phyloP scores from a whole-genome alignment of 495 filamentous ascomycete species.

The Neurospora sp. region DNA sequence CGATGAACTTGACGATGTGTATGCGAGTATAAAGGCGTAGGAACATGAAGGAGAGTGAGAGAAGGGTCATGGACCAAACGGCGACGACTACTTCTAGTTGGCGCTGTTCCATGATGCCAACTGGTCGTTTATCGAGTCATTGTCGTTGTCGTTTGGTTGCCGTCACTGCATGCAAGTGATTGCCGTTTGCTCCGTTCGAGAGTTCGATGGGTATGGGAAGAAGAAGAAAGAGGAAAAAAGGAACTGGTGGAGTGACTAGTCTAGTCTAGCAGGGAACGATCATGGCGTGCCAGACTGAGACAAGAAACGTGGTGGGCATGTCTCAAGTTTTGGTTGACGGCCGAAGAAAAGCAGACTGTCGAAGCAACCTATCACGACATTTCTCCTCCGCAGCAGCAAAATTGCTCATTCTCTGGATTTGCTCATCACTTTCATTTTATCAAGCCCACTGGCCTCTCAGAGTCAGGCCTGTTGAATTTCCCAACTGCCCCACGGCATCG shows the following conservation, averaged over 20 bases:
- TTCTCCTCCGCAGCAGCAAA: neutral
- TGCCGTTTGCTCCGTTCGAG: neutral
- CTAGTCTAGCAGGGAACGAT: neutral
- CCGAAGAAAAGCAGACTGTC: neutral
- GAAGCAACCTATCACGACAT: neutral
- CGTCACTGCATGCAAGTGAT: neutral
- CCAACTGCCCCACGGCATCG: neutral
- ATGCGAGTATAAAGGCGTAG: slow-evolving; percentile 30
- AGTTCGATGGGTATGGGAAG: neutral
- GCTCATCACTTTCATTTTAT: neutral
- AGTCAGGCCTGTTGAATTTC: neutral
- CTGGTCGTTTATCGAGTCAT: neutral
- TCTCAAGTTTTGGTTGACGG: neutral
- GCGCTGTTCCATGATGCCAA: slow-evolving; percentile 6
- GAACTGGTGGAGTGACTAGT: neutral
- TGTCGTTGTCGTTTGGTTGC: neutral
- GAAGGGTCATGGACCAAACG: slow-evolving; percentile 27
- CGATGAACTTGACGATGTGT: slow-evolving; percentile 27
- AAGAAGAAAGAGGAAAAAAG: neutral
- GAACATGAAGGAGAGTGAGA: slow-evolving; percentile 20
- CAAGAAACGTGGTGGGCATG: neutral
- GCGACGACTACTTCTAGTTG: slow-evolving; percentile 23
- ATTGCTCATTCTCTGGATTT: neutral
- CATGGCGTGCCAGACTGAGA: neutral
- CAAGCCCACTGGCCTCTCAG: neutral